Percentiles rank a stretch among this genome's conserved stretches.
Evolutionary conservation across 1,284 basidiomycete genomes (phyloP).

Genomic region (Trichosporon inkin): DNA sequence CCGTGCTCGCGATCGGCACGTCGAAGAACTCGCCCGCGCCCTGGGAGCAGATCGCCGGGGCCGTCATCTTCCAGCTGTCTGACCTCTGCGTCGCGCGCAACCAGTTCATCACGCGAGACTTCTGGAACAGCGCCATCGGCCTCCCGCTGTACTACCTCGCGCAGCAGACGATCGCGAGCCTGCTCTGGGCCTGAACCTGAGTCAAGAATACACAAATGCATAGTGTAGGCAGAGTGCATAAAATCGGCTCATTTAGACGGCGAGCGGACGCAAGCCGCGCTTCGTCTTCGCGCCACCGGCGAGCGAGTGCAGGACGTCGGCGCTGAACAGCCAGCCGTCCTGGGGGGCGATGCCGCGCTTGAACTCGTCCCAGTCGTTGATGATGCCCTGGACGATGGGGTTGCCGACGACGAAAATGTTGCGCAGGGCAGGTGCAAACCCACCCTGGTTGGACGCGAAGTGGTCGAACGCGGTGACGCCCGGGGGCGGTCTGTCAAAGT

Average conservation of each 20-base stretch:
- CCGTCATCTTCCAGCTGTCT: conserved; percentile 18
- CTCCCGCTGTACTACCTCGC: conserved; percentile 22
- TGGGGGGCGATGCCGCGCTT: conserved; percentile 34
- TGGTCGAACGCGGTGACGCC: conserved; percentile 30
- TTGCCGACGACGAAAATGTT: conserved; percentile 41
- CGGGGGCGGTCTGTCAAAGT: conserved; percentile 53
- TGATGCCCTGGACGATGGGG: conserved; percentile 42
- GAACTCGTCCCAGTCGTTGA: conserved; percentile 38
- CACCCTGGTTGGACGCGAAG: conserved; percentile 40
- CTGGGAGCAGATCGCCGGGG: conserved; percentile 18
- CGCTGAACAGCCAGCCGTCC: conserved; percentile 29
- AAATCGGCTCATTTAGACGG: background rate
- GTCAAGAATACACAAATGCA: background rate
- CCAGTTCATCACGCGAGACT: conserved; percentile 17
- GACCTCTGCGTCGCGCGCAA: conserved; percentile 22
- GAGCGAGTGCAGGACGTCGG: conserved; percentile 30
- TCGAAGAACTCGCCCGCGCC: conserved; percentile 8
- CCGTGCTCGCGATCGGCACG: conserved; percentile 11
- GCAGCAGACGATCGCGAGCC: conserved; percentile 16
- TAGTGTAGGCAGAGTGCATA: background rate
- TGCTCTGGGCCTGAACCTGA: conserved; percentile 15
- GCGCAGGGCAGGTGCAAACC: conserved; percentile 36
- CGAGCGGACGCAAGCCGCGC: background rate
- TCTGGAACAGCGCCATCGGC: conserved; percentile 13
- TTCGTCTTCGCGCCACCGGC: background rate